A percentile compares a stretch with the other conserved stretches of the same genome.
These are phyloP conservation scores for Dentipellis fragilis DNA, from an alignment of 768 basidiomycete genomes.

Conservation along the genomic window DNA sequence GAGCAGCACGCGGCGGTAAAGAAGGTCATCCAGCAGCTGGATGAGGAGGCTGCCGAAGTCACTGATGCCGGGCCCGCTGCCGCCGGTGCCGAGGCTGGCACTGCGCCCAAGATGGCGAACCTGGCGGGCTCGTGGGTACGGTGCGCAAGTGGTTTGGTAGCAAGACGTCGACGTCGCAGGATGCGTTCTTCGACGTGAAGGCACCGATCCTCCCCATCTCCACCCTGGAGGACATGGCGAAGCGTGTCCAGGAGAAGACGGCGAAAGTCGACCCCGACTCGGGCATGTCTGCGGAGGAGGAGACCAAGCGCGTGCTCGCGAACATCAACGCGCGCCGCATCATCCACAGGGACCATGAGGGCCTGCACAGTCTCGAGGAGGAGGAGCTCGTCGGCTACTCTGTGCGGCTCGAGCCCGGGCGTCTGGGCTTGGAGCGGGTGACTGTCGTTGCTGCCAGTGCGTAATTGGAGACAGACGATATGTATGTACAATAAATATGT, in stretches of 20 bases:
- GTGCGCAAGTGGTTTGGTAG: no score
- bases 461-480: not conserved
- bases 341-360: constrained; percentile 55
- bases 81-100: not conserved
- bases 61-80: not conserved
- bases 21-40: not conserved
- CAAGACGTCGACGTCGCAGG: not conserved
- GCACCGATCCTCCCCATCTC: constrained; percentile 3
- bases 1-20: not conserved
- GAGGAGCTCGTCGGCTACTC: constrained; percentile 58
- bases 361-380: constrained; percentile 55
- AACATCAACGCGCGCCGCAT: constrained; percentile 64
- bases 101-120: not conserved
- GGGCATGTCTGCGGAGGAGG: constrained; percentile 17
- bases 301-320: constrained; percentile 36
- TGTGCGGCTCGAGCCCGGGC: constrained; percentile 43
- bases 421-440: constrained; percentile 34
- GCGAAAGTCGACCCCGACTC: constrained; percentile 21
- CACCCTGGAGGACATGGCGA: constrained; percentile 3
- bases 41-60: not conserved
- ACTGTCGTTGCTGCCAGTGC: not conserved
- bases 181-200: not conserved
- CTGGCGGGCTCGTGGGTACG: no score
- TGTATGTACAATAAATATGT: not conserved
- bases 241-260: constrained; percentile 16